Evolutionary conservation across 306 rosid species (phyloP).

Genomic region (Quercus robur): DNA sequence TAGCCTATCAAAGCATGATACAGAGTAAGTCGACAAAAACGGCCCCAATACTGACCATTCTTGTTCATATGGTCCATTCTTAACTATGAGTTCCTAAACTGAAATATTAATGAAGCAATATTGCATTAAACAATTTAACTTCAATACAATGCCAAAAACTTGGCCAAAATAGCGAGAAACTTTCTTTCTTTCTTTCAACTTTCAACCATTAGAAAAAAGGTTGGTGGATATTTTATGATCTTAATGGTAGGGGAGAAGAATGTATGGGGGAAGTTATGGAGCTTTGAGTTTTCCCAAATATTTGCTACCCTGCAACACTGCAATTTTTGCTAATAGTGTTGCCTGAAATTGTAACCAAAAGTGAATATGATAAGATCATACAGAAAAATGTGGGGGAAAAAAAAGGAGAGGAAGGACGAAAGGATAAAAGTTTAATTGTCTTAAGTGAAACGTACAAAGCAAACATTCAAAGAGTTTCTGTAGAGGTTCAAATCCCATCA

Average conservation of each 20-base stretch:
- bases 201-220: slow-evolving; percentile 8
- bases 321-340: slow-evolving; percentile 52
- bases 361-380: slow-evolving; percentile 53
- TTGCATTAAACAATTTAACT: too few relatives aligned
- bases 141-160: too few relatives aligned
- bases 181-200: too few relatives aligned
- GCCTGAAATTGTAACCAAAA: slow-evolving; percentile 55
- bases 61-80: too few relatives aligned
- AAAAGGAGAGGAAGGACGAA: slow-evolving; percentile 2
- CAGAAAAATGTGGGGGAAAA: slow-evolving; percentile 24
- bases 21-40: too few relatives aligned
- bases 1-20: too few relatives aligned
- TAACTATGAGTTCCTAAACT: too few relatives aligned
- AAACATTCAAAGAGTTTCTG: slow-evolving; percentile 20
- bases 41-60: too few relatives aligned
- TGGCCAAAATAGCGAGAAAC: too few relatives aligned
- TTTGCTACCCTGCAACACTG: slow-evolving; percentile 48
- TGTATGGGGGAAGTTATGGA: slow-evolving; percentile 82
- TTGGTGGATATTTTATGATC: slow-evolving; percentile 25
- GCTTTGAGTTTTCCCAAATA: slow-evolving; percentile 47
- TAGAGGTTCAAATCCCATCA: slow-evolving; percentile 29
- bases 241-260: slow-evolving; percentile 63
- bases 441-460: slow-evolving; percentile 26
- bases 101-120: too few relatives aligned
- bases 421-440: slow-evolving; percentile 17